These are phyloP conservation scores for Sicyos baderoa DNA, from an alignment of 306 rosid species.

Conservation along the genomic window DNA sequence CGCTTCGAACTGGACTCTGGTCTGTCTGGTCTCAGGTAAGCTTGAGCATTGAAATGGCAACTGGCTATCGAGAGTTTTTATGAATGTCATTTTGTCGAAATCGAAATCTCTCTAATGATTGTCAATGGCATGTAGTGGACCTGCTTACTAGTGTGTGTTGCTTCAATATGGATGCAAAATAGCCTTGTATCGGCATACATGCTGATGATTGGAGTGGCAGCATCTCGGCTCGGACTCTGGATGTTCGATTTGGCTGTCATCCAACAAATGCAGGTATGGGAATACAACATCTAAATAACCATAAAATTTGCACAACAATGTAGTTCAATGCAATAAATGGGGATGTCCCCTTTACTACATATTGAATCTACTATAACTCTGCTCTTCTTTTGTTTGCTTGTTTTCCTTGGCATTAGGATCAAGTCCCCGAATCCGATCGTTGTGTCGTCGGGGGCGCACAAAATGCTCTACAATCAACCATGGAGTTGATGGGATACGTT, in stretches of 20 bases:
- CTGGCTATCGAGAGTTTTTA: neutral
- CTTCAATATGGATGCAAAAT: constrained; percentile 45
- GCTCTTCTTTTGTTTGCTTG: constrained; percentile 5
- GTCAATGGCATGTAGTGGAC: constrained; percentile 47
- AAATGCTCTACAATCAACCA: constrained; percentile 63
- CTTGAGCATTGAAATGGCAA: neutral
- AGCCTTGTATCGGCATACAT: constrained; percentile 39
- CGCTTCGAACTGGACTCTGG: constrained; percentile 75
- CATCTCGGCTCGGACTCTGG: constrained; percentile 91
- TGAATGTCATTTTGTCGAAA: neutral
- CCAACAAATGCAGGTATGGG: constrained; percentile 76
- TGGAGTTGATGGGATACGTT: constrained; percentile 74
- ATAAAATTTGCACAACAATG: neutral
- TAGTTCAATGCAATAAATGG: neutral
- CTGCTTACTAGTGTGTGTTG: constrained; percentile 61
- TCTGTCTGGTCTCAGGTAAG: constrained; percentile 82
- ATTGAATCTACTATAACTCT: neutral
- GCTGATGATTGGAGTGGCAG: constrained; percentile 74
- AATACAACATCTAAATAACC: neutral
- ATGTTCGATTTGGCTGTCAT: constrained; percentile 75
- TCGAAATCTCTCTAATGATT: neutral
- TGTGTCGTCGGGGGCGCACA: constrained; percentile 82
- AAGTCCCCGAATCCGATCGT: constrained; percentile 67
- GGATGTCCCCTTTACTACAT: neutral
- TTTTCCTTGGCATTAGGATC: constrained; percentile 36